Conservation (phyloP, 2,329 filamentous ascomycete species). For the Botrytis hyacinthi region DNA sequence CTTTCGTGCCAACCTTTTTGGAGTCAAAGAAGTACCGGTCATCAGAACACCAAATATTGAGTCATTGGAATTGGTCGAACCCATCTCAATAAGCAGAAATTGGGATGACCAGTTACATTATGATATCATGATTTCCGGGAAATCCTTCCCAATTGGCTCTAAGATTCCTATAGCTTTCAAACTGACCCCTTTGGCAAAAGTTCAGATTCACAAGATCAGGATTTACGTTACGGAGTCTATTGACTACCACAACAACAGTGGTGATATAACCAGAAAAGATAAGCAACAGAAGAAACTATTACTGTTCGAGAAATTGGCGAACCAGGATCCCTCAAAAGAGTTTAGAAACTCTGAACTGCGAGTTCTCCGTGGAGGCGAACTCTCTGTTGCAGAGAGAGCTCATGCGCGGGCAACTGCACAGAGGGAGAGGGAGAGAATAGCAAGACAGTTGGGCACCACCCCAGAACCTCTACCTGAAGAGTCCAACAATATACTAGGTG, state of each 20-base stretch:
- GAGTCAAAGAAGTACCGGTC: slow-evolving; percentile 64
- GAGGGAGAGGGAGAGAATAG: slow-evolving; percentile 45
- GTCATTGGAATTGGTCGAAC: slow-evolving; percentile 69
- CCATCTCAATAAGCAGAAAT: slow-evolving; percentile 71
- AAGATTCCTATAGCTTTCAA: slow-evolving; percentile 76
- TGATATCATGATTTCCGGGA: slow-evolving; percentile 74
- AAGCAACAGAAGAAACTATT: slow-evolving; percentile 61
- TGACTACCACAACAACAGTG: slow-evolving; percentile 68
- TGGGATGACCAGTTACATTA: slow-evolving; percentile 78
- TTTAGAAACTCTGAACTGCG: slow-evolving; percentile 66
- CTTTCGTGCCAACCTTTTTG: slow-evolving; percentile 67
- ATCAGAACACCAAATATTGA: slow-evolving; percentile 68
- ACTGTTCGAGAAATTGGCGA: slow-evolving; percentile 69
- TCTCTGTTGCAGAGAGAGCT: slow-evolving; percentile 49
- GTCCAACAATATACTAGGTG: slow-evolving; percentile 62
- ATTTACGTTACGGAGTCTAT: slow-evolving; percentile 71
- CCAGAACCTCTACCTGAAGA: slow-evolving; percentile 34
- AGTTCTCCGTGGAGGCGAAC: slow-evolving; percentile 64
- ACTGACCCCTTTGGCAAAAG: slow-evolving; percentile 69
- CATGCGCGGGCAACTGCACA: slow-evolving; percentile 39
- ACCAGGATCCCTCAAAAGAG: slow-evolving; percentile 59
- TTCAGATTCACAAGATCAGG: slow-evolving; percentile 72
- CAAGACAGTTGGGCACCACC: slow-evolving; percentile 53
- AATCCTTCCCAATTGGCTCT: slow-evolving; percentile 70
- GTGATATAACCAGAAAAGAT: slow-evolving; percentile 66